Evolutionary conservation across 768 basidiomycete species (phyloP).

Genomic region (Saitozyma podzolica): DNA sequence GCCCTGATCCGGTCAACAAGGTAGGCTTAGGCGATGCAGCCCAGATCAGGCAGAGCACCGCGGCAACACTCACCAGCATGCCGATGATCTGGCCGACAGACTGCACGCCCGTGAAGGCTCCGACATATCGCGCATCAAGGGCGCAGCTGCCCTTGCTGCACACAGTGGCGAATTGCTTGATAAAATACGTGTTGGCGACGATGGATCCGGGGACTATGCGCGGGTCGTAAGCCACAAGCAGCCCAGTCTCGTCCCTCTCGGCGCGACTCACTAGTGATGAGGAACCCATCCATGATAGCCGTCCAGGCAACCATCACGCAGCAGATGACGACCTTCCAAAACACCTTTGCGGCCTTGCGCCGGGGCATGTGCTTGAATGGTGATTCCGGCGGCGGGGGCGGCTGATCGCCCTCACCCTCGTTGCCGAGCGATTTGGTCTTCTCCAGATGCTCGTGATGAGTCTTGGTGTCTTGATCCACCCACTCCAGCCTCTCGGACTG

Average conservation of each 20-base stretch:
- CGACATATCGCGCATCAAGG: slow-evolving; percentile 2
- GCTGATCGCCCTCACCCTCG: no score
- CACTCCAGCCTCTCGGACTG: no score
- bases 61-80: neutral
- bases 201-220: slow-evolving; percentile 3
- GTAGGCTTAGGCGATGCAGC: no score
- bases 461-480: no score
- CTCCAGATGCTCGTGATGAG: no score
- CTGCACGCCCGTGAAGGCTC: slow-evolving; percentile 2
- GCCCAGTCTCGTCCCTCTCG: no score
- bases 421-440: no score
- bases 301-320: slow-evolving; percentile 1
- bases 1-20: neutral
- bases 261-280: slow-evolving; percentile 1
- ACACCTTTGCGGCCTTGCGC: neutral
- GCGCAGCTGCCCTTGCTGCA: neutral
- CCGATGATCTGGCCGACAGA: slow-evolving; percentile 7
- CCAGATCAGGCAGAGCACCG: no score
- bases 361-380: slow-evolving; percentile 5
- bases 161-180: slow-evolving; percentile 2
- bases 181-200: slow-evolving; percentile 6
- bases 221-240: neutral
- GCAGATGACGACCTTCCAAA: slow-evolving; percentile 1
- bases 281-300: slow-evolving; percentile 2
- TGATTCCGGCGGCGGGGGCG: neutral